Base-by-base conservation (phyloP, 2,329 filamentous ascomycete species). In the Fonsecaea multimorphosa region DNA sequence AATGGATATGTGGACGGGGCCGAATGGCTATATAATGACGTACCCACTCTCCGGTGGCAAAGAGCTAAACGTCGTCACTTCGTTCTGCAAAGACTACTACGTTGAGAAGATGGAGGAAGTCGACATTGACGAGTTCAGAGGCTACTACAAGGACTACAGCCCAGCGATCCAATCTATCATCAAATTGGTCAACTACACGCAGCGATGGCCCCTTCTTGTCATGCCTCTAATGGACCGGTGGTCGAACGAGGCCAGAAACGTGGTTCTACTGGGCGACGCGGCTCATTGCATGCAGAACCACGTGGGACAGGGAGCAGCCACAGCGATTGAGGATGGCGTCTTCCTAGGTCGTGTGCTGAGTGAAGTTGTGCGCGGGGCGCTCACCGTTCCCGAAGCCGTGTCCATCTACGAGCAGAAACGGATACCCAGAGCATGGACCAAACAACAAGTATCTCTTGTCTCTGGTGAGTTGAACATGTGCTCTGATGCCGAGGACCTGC, bases 321-420 rank as follows among this genome's bases (percentile, higher is more conserved):
- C 76, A 5, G 75, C 74, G 2, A 80, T 80, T 74, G 78, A 81
- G 70, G 79, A 82, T 68, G 79, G 77, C 8, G 76, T 75, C 4
- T 79, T 80, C 64, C 73, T 81, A 0, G 79, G 74, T 1, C 69
- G 74, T 19, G 77, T 75, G 57, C 68, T 81, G 29, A 73, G 69
- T 4, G 70, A 73, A 34, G 78, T 79, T 2, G 71, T 78, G 2
- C 53, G 73, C 24, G 76, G 76, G 29, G 68, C 68, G 6, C 56
- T 81, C 2, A 71, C 65, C 11, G 58, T 80, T 3, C 40, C 67
- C 3, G 74, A 79, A 29, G 79, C 78, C 5, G 65, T 80, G 27
- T 32, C 61, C 2, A 70, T 80, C 6, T 80, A 80, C 62, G 79
- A 81, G 70, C 68, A 72, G 40, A 75, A 75, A 53, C 73, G 78